Base-by-base conservation (phyloP, 129 eudicot genomes). In the Artemisia argyi region DNA sequence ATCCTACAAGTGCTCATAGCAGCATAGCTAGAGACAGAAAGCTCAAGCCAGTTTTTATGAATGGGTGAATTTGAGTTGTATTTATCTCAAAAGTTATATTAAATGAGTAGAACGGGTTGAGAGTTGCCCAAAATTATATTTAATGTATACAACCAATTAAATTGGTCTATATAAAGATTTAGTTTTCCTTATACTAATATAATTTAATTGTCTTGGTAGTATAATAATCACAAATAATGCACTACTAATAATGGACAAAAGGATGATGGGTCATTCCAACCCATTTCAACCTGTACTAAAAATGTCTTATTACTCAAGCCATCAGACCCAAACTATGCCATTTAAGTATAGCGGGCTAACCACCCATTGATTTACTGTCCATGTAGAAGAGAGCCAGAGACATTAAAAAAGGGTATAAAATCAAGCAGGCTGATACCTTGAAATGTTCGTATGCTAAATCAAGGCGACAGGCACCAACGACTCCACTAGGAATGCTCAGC, bases 401-500 rank as follows among this genome's bases (percentile, higher is more conserved):
- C 15, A 0, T 35, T 35, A 30, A 28, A 4, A 39, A 63, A 5
- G 17, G 17, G 28, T 60, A 60, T 46, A 35, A 7, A 61, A 35
- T 62, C 11, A 62, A n/a, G 16, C 20, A 62, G 16, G 46, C 19
- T 11, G 30, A 57, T 85, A 89, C 98, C 96, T 92, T 89, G 79
- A 92, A 92, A 83, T 89, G 92, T 78, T 89, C 96, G 74, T 87
- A 92, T 61, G 98, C 98, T 63, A 89, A 73, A 82, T 89, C 96
- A 78, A 92, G 98, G 73, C 92, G 96, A 65, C 98, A 92, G 6
- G 98, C 91, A 78, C 96, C 98, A 80, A 92, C 98, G 19, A 92
- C 90, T 17, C 95, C 96, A 53, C 95, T 87, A 24, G 98, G 95
- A 75, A 89, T 85, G 76, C 89, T 89, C 73, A 92, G 91, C 77